These are phyloP conservation scores for Pseudogymnoascus sp. DNA, from an alignment of 2,329 filamentous ascomycete genomes.

Conservation along the genomic window DNA sequence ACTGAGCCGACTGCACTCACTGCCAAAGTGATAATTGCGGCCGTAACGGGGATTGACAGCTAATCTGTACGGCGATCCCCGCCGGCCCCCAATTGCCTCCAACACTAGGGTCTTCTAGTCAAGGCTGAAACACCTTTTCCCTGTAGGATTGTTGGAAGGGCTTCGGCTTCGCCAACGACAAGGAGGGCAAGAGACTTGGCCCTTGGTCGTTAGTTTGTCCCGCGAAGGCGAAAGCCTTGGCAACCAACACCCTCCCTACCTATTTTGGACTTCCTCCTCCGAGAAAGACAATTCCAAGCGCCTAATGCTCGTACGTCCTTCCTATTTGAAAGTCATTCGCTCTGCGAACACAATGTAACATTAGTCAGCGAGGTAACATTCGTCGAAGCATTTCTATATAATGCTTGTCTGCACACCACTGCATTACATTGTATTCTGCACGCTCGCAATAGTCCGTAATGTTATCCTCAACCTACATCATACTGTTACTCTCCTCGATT, in stretches of 20 bases:
- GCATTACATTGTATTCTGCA: neutral
- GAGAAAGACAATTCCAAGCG: neutral
- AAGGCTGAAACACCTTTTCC: neutral
- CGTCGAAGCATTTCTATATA: neutral
- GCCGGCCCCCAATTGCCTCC: neutral
- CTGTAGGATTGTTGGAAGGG: neutral
- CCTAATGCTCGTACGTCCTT: neutral
- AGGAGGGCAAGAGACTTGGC: neutral
- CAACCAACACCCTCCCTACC: neutral
- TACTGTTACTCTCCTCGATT: neutral
- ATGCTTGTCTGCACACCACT: neutral
- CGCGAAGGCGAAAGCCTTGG: neutral
- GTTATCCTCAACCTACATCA: neutral
- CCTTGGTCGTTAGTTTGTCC: neutral
- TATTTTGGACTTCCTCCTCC: neutral
- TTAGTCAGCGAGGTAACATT: neutral
- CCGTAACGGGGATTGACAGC: neutral
- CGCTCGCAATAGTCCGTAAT: neutral
- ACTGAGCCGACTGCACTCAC: no score
- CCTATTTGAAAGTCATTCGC: neutral
- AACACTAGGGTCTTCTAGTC: neutral
- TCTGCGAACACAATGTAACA: neutral
- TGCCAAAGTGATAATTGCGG: neutral
- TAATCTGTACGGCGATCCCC: neutral
- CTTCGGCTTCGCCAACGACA: neutral